phyloP scores from a whole-genome alignment of 2,329 filamentous ascomycete genomes.

The Fusarium piperis region DNA sequence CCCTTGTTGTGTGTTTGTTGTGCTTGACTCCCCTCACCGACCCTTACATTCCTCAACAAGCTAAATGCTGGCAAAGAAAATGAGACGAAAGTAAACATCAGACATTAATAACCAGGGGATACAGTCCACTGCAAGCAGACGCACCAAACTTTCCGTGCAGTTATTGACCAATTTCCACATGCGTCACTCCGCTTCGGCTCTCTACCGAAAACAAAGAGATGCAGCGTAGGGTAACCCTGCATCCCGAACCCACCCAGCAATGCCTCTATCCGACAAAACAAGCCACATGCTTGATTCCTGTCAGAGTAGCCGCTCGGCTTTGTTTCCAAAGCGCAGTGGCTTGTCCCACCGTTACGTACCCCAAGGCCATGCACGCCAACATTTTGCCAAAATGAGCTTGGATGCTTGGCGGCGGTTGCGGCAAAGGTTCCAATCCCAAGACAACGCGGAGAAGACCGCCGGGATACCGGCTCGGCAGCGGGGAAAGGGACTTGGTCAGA shows the following conservation, averaged over 20 bases:
- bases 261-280: neutral
- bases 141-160: neutral
- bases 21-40: neutral
- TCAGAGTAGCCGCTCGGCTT: neutral
- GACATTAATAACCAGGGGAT: neutral
- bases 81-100: neutral
- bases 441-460: conserved; percentile 2
- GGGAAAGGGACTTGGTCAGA: conserved; percentile 9
- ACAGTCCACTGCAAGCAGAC: neutral
- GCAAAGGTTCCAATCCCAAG: neutral
- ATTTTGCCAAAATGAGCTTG: neutral
- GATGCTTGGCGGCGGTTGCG: conserved; percentile 17
- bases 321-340: neutral
- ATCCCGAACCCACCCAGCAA: neutral
- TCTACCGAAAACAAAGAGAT: neutral
- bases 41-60: neutral
- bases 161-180: neutral
- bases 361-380: neutral
- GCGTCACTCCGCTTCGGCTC: neutral
- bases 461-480: conserved; percentile 22
- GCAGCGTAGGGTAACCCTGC: neutral
- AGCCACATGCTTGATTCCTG: neutral
- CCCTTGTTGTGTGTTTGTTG: neutral
- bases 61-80: neutral
- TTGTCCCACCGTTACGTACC: neutral